Evolutionary conservation across 345 rosid species (phyloP), one percentile per base, ranked within the genome.

Genomic region (Melastoma malabathricum): DNA sequence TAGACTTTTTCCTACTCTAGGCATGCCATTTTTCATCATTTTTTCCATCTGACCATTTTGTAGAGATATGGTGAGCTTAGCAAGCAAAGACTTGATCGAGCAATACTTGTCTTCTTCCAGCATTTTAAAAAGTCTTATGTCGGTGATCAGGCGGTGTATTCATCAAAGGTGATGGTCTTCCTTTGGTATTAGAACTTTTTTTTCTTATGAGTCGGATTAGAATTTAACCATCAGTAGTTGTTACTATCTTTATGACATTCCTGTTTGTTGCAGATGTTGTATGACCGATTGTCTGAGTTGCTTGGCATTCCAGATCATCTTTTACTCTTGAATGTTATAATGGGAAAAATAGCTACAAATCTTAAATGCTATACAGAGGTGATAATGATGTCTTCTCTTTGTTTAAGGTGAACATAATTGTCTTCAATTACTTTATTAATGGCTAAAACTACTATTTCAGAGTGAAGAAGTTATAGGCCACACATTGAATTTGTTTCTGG

Each of bases 111-210:
- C 39, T 93, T 93, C 87, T 93, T 93, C 69, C 99, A 93, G 77
- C 80, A 93, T 78, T 93, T 93, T 56, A 79, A 90, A 29, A 85
- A 88, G 84, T 93, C 99, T 64, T 93, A 93, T 58, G 89, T 93
- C 19, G 99, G 99, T 59, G 99, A 93, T 69, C 99, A 93, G 73
- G 99, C 99, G 4, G 86, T 88, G 76, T 97, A 93, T 70, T 84
- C 99, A 51, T 81, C 97, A 47, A 93, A 93, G 87, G 99, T 93
- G 79, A 68, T 60, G 18, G 55, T 31, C 48, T 19, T 52, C 34
- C 46, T 50, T 29, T 46, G 16, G 18, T 19, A 39, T n/a, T 15
- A 17, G n/a, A n/a, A n/a, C n/a, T n/a, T n/a, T n/a, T n/a, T n/a
- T n/a, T n/a, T n/a, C n/a, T n/a, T n/a, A n/a, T n/a, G n/a, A n/a